Evolutionary conservation across 2,329 filamentous ascomycete genomes (phyloP).

Genomic region (Diaporthe sp.): DNA sequence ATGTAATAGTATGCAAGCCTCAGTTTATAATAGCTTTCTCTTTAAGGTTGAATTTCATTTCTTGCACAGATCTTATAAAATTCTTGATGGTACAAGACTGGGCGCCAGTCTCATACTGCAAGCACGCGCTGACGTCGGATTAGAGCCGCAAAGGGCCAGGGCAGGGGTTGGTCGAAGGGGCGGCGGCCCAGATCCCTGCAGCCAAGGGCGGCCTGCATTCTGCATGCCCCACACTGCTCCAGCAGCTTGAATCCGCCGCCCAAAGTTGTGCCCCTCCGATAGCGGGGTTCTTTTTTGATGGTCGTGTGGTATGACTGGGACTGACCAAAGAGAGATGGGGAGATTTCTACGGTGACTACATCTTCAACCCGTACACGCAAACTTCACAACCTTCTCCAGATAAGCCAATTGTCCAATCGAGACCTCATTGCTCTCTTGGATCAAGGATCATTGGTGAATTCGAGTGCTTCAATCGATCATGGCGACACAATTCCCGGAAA

Average conservation of each 20-base stretch:
- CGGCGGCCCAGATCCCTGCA: slow-evolving; percentile 11
- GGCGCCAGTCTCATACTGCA: not conserved
- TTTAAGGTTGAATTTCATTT: too few relatives aligned
- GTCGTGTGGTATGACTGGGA: slow-evolving; percentile 4
- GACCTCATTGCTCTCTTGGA: not conserved
- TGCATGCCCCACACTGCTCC: slow-evolving; percentile 4
- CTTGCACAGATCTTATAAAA: too few relatives aligned
- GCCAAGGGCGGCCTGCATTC: not conserved
- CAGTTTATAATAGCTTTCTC: too few relatives aligned
- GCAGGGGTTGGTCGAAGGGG: not conserved
- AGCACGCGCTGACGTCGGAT: not conserved
- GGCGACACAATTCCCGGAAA: slow-evolving; percentile 61
- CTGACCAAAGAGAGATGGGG: not conserved
- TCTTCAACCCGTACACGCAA: not conserved
- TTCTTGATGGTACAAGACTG: not conserved
- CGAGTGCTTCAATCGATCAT: slow-evolving; percentile 16
- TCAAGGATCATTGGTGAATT: too few relatives aligned
- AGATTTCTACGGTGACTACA: not conserved
- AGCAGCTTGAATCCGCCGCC: not conserved
- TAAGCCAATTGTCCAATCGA: not conserved
- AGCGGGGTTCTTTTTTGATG: slow-evolving; percentile 34
- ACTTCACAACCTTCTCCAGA: not conserved
- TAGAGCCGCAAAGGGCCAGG: slow-evolving; percentile 9
- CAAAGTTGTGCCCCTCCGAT: slow-evolving; percentile 24
- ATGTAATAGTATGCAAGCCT: too few relatives aligned